These are phyloP conservation scores for Suillus sp. DNA, from an alignment of 768 basidiomycete species.

Conservation along the genomic window DNA sequence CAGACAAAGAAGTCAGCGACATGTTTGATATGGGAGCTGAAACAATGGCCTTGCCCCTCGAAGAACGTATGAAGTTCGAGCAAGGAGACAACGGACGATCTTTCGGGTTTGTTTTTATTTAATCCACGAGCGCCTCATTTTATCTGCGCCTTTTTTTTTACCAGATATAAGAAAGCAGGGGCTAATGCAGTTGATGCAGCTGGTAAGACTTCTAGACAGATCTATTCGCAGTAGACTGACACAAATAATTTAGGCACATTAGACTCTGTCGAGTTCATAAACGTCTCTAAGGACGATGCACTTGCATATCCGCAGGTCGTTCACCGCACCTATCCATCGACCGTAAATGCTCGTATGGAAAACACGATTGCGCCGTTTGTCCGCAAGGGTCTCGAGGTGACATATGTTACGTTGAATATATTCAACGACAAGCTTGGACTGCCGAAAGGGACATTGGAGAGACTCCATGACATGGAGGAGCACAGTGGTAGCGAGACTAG, in stretches of 20 bases:
- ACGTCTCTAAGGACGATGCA: conserved; percentile 69
- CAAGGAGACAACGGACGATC: conserved; percentile 43
- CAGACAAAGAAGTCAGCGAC: conserved; percentile 35
- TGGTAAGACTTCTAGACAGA: conserved; percentile 31
- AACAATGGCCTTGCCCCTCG: conserved; percentile 42
- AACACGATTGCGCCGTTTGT: conserved; percentile 54
- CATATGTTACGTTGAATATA: conserved; percentile 51
- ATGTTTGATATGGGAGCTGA: conserved; percentile 47
- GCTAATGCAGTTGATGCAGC: conserved; percentile 62
- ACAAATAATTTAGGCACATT: neutral
- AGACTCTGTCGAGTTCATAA: conserved; percentile 65
- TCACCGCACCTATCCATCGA: conserved; percentile 58
- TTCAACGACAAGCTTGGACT: conserved; percentile 61
- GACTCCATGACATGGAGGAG: conserved; percentile 46
- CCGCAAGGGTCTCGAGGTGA: conserved; percentile 57
- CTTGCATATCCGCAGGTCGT: conserved; percentile 56
- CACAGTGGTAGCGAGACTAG: conserved; percentile 60
- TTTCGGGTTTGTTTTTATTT: conserved; percentile 34
- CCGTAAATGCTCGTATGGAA: conserved; percentile 52
- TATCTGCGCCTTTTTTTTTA: neutral
- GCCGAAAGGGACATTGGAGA: conserved; percentile 46
- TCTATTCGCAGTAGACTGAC: neutral
- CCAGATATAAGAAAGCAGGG: conserved; percentile 62
- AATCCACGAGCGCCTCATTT: neutral
- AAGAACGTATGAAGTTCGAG: conserved; percentile 46